Base-by-base conservation (phyloP, 805 yeast genomes). In the Priceomyces castillae region DNA sequence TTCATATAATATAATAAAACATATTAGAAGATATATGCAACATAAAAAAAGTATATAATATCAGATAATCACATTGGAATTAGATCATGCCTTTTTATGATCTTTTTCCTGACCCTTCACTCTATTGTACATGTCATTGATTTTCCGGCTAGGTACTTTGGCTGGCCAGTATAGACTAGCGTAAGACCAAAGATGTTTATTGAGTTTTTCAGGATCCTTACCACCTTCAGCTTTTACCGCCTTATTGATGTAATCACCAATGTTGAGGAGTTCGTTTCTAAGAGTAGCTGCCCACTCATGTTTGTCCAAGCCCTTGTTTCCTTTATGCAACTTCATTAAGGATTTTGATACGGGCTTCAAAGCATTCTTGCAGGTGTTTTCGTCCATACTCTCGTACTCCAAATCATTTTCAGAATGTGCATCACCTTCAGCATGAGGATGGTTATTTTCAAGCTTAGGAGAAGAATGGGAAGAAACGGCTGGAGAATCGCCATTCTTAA, bases 101-200 rank as follows among this genome's bases (percentile, higher is more conserved):
- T 36, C 47, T 10, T 33, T 46, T 33, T 40, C 45, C 36, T 50
- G 52, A 12, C 46, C 44, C 48, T 72, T 76, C 46, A 82, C 65
- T 63, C 83, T 80, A 47, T 67, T 73, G 62, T 87, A 90, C 96
- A 90, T 89, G 23, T 78, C 82, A 56, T 76, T 74, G 48, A 89
- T 78, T 65, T 84, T 84, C 30, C 71, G 64, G 47, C 92, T 83
- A 34, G 85, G 80, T n/a, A 83, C 96, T 48, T 78, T 77, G 3
- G 81, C 86, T 2, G 97, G 97, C 97, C 97, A 89, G 67, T 81
- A 89, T 42, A 78, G 76, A 16, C 90, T 75, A 3, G 94, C 88
- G 60, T 84, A 88, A 23, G 86, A 78, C 96, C 97, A 89, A 46
- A 89, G 64, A 54, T 88, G 94, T 58, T 77, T 82, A 44, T 71